Conservation (phyloP, 352 stramenopile species). For the Phytophthora boehmeriae region DNA sequence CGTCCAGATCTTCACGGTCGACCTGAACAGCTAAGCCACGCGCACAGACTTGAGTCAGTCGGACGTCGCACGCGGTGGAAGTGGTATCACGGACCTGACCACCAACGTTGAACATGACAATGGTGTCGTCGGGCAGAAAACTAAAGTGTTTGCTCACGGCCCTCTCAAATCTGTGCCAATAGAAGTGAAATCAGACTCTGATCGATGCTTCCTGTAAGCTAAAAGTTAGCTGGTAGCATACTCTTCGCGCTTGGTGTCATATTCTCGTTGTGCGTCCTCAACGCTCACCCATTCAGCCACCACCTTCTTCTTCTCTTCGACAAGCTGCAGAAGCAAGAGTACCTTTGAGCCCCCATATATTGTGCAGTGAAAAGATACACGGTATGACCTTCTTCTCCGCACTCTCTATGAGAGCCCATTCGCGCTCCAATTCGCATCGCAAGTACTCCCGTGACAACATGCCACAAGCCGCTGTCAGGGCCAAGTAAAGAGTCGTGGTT, state of each 20-base stretch:
- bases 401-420: slow-evolving; percentile 59
- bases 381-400: slow-evolving; percentile 69
- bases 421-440: slow-evolving; percentile 62
- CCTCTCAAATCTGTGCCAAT: slow-evolving; percentile 59
- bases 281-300: slow-evolving; percentile 72
- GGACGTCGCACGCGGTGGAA: neutral
- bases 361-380: neutral
- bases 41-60: neutral
- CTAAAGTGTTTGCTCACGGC: slow-evolving; percentile 53
- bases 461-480: neutral
- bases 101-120: slow-evolving; percentile 78
- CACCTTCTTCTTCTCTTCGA: slow-evolving; percentile 78
- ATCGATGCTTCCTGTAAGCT: neutral
- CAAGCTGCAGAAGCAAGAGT: slow-evolving; percentile 39
- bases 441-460: slow-evolving; percentile 62
- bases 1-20: slow-evolving; percentile 74
- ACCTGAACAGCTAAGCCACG: slow-evolving; percentile 60
- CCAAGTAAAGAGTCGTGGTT: too few relatives aligned
- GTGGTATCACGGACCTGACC: slow-evolving; percentile 40
- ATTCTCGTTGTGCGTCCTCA: slow-evolving; percentile 69
- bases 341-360: neutral
- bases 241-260: slow-evolving; percentile 63
- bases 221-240: slow-evolving; percentile 21
- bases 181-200: neutral
- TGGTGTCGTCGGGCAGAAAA: slow-evolving; percentile 53